Base-by-base conservation (phyloP, 2,329 filamentous ascomycete species). In the Clarireedia paspali region DNA sequence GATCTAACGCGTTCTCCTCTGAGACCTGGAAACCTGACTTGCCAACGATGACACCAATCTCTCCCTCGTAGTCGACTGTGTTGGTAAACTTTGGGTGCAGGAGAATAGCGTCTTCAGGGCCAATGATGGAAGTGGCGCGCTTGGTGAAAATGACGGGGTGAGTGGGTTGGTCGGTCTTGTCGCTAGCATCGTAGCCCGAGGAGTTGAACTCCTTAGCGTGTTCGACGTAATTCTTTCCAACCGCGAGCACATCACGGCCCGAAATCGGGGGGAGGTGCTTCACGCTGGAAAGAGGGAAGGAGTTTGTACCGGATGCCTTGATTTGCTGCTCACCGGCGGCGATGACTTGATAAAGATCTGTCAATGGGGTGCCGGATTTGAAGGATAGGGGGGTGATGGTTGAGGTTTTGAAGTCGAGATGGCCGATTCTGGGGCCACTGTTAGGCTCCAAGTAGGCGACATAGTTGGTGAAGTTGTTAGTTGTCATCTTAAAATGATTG, bases 131-230 rank as follows among this genome's bases (percentile, higher is more conserved):
- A 34, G 68, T 73, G 14, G 62, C 70, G 10, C 71, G 74, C 71
- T 81, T 81, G 62, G 78, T 78, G 66, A 80, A 81, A 26, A 78
- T 80, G 7, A 82, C 78, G 0, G 79, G 79, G 58, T 80, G 75
- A 0, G 74, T 76, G 0, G 78, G 78, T 44, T 71, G 68, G 54
- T 79, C 78, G 0, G 72, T 10, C 68, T 81, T 82, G 60, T 83
- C 79, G 5, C 73, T 78, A 55, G 72, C 74, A 63, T 82, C 80
- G 60, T 75, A 82, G 0, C 79, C 79, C 1, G 75, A 78, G 10
- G 67, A 71, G 61, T 82, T 79, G 68, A 83, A 82, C 58, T 82
- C 72, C 73, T 20, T 14, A 7, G 47, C 47, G 26, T 48, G 47
- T n/a, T 48, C 47, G 17, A 6, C 5, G 30, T 48, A 48, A n/a